A percentile compares a stretch with the other conserved stretches of the same genome.
These are phyloP conservation scores for Peronosclerospora sorghi DNA, from an alignment of 352 stramenopile species.

Conservation along the genomic window DNA sequence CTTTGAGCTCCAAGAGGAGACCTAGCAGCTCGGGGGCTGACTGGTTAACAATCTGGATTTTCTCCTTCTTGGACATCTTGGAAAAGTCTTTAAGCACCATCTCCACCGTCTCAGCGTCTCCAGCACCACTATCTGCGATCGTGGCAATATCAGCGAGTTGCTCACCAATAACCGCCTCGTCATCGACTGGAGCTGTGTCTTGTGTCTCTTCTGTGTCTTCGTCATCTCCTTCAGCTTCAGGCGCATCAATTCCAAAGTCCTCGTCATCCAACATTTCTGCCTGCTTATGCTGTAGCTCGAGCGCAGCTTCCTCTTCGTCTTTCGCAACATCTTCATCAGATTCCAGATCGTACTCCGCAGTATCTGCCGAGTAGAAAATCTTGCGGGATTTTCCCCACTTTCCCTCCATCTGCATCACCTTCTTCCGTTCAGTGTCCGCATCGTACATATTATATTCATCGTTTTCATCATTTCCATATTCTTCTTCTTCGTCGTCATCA, in stretches of 20 bases:
- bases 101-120: conserved; percentile 44
- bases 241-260: conserved; percentile 68
- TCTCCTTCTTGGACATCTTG: conserved; percentile 81
- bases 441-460: conserved; percentile 42
- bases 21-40: conserved; percentile 70
- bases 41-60: conserved; percentile 81
- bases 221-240: conserved; percentile 25
- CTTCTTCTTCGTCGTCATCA: conserved; percentile 33
- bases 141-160: conserved; percentile 70
- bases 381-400: conserved; percentile 84
- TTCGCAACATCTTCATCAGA: conserved; percentile 69
- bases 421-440: conserved; percentile 54
- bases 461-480: conserved; percentile 16
- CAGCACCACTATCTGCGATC: conserved; percentile 40
- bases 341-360: conserved; percentile 69
- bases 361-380: conserved; percentile 81
- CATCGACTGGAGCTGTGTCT: conserved; percentile 27
- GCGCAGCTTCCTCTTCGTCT: conserved; percentile 73
- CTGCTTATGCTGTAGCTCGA: conserved; percentile 80
- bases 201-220: conserved; percentile 28
- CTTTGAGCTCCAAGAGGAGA: conserved; percentile 53
- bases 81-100: conserved; percentile 74
- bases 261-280: conserved; percentile 78
- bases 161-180: conserved; percentile 56
- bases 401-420: conserved; percentile 59